phyloP scores from a whole-genome alignment of 2,329 filamentous ascomycete genomes.

The Alternaria rosae region DNA sequence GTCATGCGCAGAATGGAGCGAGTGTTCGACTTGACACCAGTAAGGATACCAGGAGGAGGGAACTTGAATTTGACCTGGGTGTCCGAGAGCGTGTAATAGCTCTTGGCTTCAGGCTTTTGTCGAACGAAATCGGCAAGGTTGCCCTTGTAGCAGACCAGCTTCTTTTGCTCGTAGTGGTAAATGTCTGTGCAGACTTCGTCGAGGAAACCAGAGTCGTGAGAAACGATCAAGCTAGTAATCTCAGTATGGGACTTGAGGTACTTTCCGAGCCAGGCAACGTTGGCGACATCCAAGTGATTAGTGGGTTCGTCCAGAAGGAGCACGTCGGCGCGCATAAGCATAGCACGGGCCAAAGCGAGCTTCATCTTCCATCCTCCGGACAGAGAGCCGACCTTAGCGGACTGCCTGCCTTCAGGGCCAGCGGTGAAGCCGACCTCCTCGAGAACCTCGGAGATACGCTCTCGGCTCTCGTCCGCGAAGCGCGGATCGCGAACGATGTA shows the following conservation, averaged over 20 bases:
- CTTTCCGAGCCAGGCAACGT: constrained; percentile 93
- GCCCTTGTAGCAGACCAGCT: constrained; percentile 84
- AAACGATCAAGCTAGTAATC: constrained; percentile 96
- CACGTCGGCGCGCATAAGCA: constrained; percentile 97
- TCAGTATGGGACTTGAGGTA: constrained; percentile 96
- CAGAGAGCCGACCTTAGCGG: constrained; percentile 88
- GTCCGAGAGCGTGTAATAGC: constrained; percentile 94
- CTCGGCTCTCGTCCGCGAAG: constrained; percentile 77
- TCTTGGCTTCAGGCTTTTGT: constrained; percentile 91
- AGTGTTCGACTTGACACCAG: constrained; percentile 93
- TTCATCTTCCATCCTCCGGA: constrained; percentile 99
- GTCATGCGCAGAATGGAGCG: constrained; percentile 95
- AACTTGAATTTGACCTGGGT: constrained; percentile 96
- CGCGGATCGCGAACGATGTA: constrained; percentile 90
- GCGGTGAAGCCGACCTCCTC: constrained; percentile 92
- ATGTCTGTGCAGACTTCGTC: constrained; percentile 98
- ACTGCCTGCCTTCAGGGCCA: constrained; percentile 87
- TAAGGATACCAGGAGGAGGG: constrained; percentile 90
- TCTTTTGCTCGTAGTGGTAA: constrained; percentile 99
- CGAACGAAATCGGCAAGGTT: constrained; percentile 86
- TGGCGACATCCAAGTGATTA: constrained; percentile 95
- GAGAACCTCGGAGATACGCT: constrained; percentile 84
- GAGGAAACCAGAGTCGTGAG: constrained; percentile 96
- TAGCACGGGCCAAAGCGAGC: constrained; percentile 91
- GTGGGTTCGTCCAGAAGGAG: constrained; percentile 97